Percentiles rank a stretch among this genome's conserved stretches.
Evolutionary conservation across 352 stramenopile genomes (phyloP).

Genomic region (Phytopythium ostracodes): DNA sequence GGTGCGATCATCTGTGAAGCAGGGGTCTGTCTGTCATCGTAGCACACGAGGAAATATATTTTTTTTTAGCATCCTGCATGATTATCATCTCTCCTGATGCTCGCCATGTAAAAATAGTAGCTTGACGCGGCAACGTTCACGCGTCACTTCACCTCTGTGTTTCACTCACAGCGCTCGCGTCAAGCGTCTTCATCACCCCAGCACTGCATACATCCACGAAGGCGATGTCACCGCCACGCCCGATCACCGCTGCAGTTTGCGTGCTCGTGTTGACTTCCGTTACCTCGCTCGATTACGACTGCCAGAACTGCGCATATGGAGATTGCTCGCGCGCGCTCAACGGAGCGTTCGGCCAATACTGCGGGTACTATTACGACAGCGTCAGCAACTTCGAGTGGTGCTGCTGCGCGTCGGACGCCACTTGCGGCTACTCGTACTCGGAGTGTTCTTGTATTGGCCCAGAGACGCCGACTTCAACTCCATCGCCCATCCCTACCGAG

Average conservation of each 20-base stretch:
- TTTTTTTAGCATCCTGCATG: no score
- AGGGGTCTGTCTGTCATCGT: no score
- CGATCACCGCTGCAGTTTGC: not conserved
- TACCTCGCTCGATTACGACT: not conserved
- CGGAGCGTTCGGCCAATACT: not conserved
- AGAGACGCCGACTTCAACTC: not conserved
- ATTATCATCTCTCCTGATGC: no score
- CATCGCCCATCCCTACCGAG: not conserved
- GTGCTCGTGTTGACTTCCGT: not conserved
- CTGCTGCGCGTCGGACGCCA: not conserved
- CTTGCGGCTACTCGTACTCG: not conserved
- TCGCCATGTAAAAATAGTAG: no score
- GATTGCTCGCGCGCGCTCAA: constrained; percentile 1
- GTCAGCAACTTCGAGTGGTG: not conserved
- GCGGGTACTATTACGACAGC: not conserved
- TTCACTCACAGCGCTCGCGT: no score
- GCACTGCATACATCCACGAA: no score
- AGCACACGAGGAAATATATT: no score
- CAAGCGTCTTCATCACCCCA: no score
- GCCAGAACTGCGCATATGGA: not conserved
- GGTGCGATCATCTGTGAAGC: no score
- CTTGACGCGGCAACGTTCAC: no score
- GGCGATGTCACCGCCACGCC: no score
- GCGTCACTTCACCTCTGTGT: no score
- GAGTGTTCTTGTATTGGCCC: not conserved